phyloP scores from a whole-genome alignment of 331 rosid genomes.

The Cydonia oblonga region DNA sequence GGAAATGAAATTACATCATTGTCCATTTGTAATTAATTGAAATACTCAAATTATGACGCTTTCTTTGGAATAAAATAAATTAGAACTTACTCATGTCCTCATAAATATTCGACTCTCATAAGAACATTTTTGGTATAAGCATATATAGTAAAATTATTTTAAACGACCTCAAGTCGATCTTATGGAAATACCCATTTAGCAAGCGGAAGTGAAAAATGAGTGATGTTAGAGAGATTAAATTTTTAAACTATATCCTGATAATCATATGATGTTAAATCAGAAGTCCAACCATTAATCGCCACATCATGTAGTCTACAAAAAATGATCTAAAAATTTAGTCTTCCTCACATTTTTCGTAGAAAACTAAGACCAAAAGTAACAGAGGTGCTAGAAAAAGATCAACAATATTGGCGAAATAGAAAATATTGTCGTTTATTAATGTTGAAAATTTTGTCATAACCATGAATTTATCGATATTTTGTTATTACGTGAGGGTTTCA shows the following conservation, averaged over 20 bases:
- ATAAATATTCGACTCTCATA: neutral
- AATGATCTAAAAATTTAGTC: too few relatives aligned
- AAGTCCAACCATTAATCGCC: accelerated
- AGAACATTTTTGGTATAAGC: neutral
- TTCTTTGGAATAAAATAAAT: neutral
- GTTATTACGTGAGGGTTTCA: neutral
- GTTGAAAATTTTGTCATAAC: neutral
- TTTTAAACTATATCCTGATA: too few relatives aligned
- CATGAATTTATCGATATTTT: neutral
- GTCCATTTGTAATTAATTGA: neutral
- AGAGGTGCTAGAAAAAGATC: neutral
- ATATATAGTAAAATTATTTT: neutral
- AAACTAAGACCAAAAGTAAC: neutral
- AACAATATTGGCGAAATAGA: too few relatives aligned
- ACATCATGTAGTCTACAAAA: too few relatives aligned
- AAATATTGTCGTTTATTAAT: neutral
- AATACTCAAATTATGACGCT: neutral
- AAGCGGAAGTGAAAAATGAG: neutral
- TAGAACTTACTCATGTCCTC: neutral
- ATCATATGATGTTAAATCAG: too few relatives aligned
- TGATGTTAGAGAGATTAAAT: too few relatives aligned
- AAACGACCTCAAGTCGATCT: neutral
- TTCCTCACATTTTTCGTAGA: too few relatives aligned
- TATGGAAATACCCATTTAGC: neutral
- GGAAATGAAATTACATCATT: neutral